These are phyloP conservation scores for Adansonia grandidieri DNA, from an alignment of 441 rosid genomes.

Conservation along the genomic window DNA sequence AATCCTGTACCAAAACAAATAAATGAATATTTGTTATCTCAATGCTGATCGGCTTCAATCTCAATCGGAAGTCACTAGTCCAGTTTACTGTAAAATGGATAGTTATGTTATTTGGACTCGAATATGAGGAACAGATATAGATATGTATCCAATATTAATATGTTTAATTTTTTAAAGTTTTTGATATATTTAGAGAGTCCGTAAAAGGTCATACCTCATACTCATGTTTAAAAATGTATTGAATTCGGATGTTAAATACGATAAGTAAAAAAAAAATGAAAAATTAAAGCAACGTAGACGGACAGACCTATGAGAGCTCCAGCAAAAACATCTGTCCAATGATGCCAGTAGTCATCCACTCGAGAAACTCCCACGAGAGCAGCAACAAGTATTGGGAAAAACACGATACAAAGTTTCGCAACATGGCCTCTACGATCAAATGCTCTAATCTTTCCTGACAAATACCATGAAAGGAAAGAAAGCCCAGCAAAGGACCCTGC, in stretches of 20 bases:
- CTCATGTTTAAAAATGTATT: no score
- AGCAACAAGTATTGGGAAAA: conserved; percentile 47
- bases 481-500: conserved; percentile 69
- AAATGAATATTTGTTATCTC: neutral
- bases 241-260: no score
- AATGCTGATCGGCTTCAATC: neutral
- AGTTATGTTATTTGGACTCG: no score
- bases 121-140: no score
- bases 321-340: conserved; percentile 59
- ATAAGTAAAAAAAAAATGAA: no score
- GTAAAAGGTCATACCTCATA: no score
- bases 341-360: conserved; percentile 62
- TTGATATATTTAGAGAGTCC: no score
- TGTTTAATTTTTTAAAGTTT: no score
- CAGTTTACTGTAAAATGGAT: neutral
- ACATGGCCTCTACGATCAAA: conserved; percentile 52
- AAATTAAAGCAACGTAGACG: neutral
- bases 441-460: conserved; percentile 58
- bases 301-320: conserved; percentile 51
- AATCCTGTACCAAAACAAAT: conserved; percentile 30
- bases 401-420: conserved; percentile 48
- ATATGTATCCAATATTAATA: no score
- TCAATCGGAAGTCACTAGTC: neutral
- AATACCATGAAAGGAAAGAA: conserved; percentile 50
- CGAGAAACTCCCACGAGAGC: conserved; percentile 52